These are phyloP conservation scores for Penstemon davidsonii DNA, from an alignment of 257 asterid species.

Conservation along the genomic window DNA sequence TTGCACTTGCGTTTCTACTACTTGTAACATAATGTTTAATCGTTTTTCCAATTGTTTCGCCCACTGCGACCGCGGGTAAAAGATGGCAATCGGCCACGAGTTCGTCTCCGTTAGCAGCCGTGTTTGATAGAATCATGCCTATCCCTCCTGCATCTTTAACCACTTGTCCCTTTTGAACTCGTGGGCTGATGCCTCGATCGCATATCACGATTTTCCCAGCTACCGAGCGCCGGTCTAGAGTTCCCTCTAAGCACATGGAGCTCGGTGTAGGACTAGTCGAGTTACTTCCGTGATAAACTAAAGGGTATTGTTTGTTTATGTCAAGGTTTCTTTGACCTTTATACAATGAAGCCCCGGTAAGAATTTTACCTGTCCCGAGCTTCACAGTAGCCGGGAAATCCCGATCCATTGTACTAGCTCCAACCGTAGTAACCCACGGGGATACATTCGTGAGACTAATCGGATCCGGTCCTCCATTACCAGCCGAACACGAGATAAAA, in stretches of 20 bases:
- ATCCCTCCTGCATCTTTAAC: slow-evolving; percentile 90
- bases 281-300: slow-evolving; percentile 72
- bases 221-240: slow-evolving; percentile 54
- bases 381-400: slow-evolving; percentile 78
- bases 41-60: slow-evolving; percentile 55
- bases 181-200: slow-evolving; percentile 83
- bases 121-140: slow-evolving; percentile 79
- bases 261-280: slow-evolving; percentile 64
- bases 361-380: slow-evolving; percentile 58
- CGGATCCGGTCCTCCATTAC: slow-evolving; percentile 96
- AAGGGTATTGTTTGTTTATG: slow-evolving; percentile 36
- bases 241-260: slow-evolving; percentile 86
- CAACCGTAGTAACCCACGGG: slow-evolving; percentile 92
- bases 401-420: slow-evolving; percentile 90
- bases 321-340: slow-evolving; percentile 54
- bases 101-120: slow-evolving; percentile 82
- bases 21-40: slow-evolving; percentile 56
- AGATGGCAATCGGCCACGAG: slow-evolving; percentile 87
- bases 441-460: slow-evolving; percentile 84
- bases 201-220: slow-evolving; percentile 87
- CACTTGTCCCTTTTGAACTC: slow-evolving; percentile 90
- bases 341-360: slow-evolving; percentile 71
- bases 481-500: slow-evolving; percentile 82
- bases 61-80: slow-evolving; percentile 83
- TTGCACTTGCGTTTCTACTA: slow-evolving; percentile 48